phyloP scores from a whole-genome alignment of 2,329 filamentous ascomycete species.

The Exophiala bonariae region DNA sequence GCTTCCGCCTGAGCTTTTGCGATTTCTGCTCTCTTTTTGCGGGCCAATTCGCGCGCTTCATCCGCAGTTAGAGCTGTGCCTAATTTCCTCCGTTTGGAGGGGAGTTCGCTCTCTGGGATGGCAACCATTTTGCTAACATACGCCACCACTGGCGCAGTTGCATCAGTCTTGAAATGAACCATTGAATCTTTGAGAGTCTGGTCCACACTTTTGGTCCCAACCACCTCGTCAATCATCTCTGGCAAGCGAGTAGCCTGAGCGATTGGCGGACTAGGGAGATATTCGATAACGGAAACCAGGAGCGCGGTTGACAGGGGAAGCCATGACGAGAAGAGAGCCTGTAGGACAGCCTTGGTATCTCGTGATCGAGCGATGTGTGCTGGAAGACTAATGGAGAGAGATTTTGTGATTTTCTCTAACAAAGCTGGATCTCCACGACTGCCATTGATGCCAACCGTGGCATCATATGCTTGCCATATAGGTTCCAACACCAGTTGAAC shows the following conservation, averaged over 20 bases:
- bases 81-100: conserved; percentile 73
- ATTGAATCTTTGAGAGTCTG: conserved; percentile 74
- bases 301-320: conserved; percentile 88
- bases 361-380: conserved; percentile 81
- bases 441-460: conserved; percentile 72
- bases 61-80: conserved; percentile 76
- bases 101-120: conserved; percentile 86
- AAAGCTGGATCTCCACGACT: conserved; percentile 79
- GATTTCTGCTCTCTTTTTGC: conserved; percentile 86
- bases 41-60: conserved; percentile 83
- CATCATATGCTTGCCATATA: conserved; percentile 93
- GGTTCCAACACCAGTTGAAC: conserved; percentile 94
- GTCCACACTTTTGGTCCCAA: conserved; percentile 72
- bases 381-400: conserved; percentile 77
- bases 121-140: conserved; percentile 99
- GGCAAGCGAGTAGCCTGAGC: conserved; percentile 82
- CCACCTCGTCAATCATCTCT: conserved; percentile 74
- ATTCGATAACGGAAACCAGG: conserved; percentile 90
- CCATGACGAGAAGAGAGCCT: conserved; percentile 85
- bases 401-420: conserved; percentile 93
- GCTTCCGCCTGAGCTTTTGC: conserved; percentile 71
- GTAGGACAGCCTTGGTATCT: conserved; percentile 80
- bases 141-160: conserved; percentile 77
- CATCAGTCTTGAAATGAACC: conserved; percentile 70
- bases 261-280: conserved; percentile 76